Percentiles rank a stretch among this genome's conserved stretches.
These are phyloP conservation scores for Tricholoma hemisulphureum DNA, from an alignment of 768 basidiomycete genomes.

Conservation along the genomic window DNA sequence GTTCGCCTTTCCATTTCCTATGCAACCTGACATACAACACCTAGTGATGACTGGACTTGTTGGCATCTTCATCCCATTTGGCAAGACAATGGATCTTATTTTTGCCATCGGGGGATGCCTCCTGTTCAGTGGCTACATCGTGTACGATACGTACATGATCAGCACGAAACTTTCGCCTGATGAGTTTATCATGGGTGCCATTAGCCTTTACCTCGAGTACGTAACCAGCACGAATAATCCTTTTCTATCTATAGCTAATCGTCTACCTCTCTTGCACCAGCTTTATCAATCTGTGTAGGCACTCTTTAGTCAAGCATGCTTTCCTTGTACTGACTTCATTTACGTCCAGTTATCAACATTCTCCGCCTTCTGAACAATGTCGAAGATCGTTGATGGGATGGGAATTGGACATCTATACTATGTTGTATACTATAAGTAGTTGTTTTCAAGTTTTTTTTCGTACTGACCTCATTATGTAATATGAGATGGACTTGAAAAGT, in stretches of 20 bases:
- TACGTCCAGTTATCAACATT: constrained; percentile 69
- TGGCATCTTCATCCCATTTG: constrained; percentile 84
- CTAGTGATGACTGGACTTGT: constrained; percentile 80
- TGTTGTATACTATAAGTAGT: constrained; percentile 6
- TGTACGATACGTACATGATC: constrained; percentile 90
- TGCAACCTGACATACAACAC: constrained; percentile 1
- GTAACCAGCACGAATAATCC: constrained; percentile 27
- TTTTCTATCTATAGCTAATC: constrained; percentile 15
- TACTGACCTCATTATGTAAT: too few relatives aligned
- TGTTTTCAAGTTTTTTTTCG: too few relatives aligned
- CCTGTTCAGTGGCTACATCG: constrained; percentile 86
- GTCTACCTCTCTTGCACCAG: constrained; percentile 36
- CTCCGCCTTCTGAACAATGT: constrained; percentile 73
- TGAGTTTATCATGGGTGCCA: constrained; percentile 88
- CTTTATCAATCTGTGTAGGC: constrained; percentile 85
- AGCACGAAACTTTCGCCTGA: constrained; percentile 87
- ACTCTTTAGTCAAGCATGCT: not conserved
- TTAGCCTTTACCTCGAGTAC: constrained; percentile 93
- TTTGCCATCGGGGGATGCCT: constrained; percentile 77
- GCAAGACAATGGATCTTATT: constrained; percentile 74
- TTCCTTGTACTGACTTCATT: constrained; percentile 6
- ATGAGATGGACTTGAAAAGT: too few relatives aligned
- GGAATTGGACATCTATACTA: not conserved
- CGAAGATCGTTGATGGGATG: constrained; percentile 39
- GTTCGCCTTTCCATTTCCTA: not conserved